Percentiles rank a stretch among this genome's conserved stretches.
Conservation (phyloP, 768 basidiomycete genomes). For the Cubamyces sp. region DNA sequence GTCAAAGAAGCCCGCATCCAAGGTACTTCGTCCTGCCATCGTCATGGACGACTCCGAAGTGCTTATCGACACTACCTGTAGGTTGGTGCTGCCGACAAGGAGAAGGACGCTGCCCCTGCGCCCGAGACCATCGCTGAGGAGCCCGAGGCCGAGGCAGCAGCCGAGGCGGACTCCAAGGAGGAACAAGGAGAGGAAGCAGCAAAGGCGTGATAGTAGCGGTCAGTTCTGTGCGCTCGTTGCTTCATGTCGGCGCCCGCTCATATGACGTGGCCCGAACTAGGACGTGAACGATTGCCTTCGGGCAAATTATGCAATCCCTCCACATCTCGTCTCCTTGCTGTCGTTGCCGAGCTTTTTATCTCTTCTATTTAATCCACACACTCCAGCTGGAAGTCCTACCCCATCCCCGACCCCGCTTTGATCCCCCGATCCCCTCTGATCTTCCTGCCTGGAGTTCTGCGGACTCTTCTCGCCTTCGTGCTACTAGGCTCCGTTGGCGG, state of each 20-base stretch:
- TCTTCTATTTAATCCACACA: constrained; percentile 23
- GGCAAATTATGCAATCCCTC: constrained; percentile 18
- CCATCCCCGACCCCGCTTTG: constrained; percentile 2
- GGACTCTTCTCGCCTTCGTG: constrained; percentile 3
- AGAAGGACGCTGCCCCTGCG: constrained; percentile 36
- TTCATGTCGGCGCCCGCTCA: neutral
- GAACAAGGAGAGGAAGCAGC: constrained; percentile 10
- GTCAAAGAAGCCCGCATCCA: constrained; percentile 68
- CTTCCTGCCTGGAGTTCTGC: constrained; percentile 14
- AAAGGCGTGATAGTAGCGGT: constrained; percentile 22
- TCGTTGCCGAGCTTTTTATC: constrained; percentile 29
- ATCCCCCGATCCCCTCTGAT: constrained; percentile 3
- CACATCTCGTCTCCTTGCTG: constrained; percentile 16
- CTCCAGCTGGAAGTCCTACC: constrained; percentile 6
- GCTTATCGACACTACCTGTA: constrained; percentile 11
- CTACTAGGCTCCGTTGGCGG: neutral
- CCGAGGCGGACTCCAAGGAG: constrained; percentile 27
- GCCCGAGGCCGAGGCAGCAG: constrained; percentile 39
- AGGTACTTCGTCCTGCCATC: constrained; percentile 41
- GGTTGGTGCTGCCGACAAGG: constrained; percentile 43
- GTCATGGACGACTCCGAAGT: neutral
- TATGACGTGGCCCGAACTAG: constrained; percentile 13
- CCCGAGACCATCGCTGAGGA: constrained; percentile 62
- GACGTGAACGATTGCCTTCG: neutral
- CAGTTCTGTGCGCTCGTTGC: constrained; percentile 5